Percentiles rank a stretch among this genome's conserved stretches.
Conservation (phyloP, 345 rosid species). For the Kandelia obovata region DNA sequence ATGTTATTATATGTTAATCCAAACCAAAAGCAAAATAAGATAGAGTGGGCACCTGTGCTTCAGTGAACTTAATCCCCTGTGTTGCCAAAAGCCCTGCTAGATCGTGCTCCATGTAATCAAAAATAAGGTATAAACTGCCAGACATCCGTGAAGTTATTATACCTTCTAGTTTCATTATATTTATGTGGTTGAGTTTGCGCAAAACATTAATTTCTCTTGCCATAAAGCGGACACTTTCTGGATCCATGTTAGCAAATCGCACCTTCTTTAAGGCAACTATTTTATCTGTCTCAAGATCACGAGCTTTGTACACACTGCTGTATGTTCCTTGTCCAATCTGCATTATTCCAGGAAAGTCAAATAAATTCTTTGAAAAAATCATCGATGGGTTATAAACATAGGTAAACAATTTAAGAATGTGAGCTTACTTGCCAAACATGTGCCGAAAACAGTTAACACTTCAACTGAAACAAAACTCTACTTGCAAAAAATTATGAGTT, state of each 20-base stretch:
- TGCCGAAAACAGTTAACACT: too few relatives aligned
- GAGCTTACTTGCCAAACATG: too few relatives aligned
- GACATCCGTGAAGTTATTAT: conserved; percentile 60
- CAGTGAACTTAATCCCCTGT: conserved; percentile 50
- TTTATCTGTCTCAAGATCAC: conserved; percentile 59
- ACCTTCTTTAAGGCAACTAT: conserved; percentile 74
- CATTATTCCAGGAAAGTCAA: conserved; percentile 13
- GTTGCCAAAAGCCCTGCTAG: conserved; percentile 57
- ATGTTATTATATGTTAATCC: background rate
- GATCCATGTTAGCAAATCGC: conserved; percentile 68
- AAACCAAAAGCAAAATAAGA: background rate
- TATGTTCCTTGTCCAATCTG: conserved; percentile 82
- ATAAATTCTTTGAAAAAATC: background rate
- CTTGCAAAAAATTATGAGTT: too few relatives aligned
- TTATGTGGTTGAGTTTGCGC: conserved; percentile 64
- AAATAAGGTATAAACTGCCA: conserved; percentile 61
- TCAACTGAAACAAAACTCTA: too few relatives aligned
- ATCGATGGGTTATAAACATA: too few relatives aligned
- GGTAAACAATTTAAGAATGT: too few relatives aligned
- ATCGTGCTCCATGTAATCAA: conserved; percentile 75
- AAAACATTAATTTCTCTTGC: conserved; percentile 67
- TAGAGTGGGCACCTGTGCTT: conserved; percentile 48
- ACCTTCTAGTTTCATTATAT: conserved; percentile 76
- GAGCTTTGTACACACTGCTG: conserved; percentile 69
- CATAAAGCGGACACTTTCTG: conserved; percentile 71